phyloP scores from a whole-genome alignment of 768 basidiomycete genomes.

The Suillus subalutaceus region DNA sequence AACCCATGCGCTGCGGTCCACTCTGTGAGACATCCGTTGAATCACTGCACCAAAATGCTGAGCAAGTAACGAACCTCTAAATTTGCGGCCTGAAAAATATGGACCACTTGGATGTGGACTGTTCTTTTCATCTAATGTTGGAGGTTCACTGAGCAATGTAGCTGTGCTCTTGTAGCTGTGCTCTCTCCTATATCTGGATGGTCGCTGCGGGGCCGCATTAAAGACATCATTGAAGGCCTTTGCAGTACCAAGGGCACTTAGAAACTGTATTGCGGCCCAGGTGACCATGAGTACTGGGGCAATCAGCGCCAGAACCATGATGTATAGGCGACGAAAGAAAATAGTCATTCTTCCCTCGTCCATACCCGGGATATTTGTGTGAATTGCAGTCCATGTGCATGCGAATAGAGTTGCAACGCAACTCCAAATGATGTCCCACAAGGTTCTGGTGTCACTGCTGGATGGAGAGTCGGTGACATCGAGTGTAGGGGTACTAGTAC shows the following conservation, averaged over 20 bases:
- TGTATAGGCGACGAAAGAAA: background rate
- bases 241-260: background rate
- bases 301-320: background rate
- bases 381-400: background rate
- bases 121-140: background rate
- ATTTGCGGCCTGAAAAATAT: background rate
- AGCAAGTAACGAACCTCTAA: background rate
- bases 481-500: background rate
- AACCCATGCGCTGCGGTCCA: background rate
- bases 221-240: too few relatives aligned
- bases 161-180: too few relatives aligned
- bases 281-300: background rate
- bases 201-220: background rate
- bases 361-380: background rate
- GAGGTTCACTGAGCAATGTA: fast-evolving
- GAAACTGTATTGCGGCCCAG: background rate
- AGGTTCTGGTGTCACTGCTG: background rate
- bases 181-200: too few relatives aligned
- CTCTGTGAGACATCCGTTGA: background rate
- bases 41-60: background rate
- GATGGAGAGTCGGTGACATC: background rate
- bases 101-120: background rate
- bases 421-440: background rate
- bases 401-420: background rate
- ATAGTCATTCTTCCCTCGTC: background rate